A percentile compares a stretch with the other conserved stretches of the same genome.
These are phyloP conservation scores for Camillea tinctor DNA, from an alignment of 2,329 filamentous ascomycete species.

Conservation along the genomic window DNA sequence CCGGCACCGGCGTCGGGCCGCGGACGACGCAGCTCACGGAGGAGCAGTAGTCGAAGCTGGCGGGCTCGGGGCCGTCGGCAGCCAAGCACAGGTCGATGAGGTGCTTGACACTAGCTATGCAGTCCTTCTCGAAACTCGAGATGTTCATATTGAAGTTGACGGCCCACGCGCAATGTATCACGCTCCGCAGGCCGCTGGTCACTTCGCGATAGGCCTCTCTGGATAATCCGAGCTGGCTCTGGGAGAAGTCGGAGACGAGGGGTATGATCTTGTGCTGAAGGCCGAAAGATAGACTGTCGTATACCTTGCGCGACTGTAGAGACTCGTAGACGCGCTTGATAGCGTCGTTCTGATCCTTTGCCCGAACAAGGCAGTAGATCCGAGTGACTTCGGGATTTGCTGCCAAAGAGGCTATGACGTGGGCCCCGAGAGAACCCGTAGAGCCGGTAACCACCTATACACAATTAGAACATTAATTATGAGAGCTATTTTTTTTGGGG, in stretches of 20 bases:
- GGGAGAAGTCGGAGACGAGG: constrained; percentile 40
- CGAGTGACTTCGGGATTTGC: constrained; percentile 52
- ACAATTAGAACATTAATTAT: background rate
- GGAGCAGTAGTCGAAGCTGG: constrained; percentile 48
- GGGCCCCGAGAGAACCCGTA: constrained; percentile 64
- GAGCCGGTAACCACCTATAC: constrained; percentile 56
- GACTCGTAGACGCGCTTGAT: constrained; percentile 17
- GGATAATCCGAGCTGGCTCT: constrained; percentile 40
- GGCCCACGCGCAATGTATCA: constrained; percentile 48
- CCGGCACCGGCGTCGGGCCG: constrained; percentile 34
- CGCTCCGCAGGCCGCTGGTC: constrained; percentile 33
- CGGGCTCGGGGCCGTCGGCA: background rate
- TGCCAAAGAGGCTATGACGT: constrained; percentile 59
- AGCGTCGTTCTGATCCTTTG: constrained; percentile 27
- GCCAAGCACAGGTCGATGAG: constrained; percentile 38
- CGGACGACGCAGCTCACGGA: constrained; percentile 45
- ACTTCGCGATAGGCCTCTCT: constrained; percentile 29
- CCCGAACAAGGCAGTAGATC: constrained; percentile 54
- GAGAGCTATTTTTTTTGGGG: background rate
- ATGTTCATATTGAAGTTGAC: constrained; percentile 56
- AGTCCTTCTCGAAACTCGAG: constrained; percentile 47
- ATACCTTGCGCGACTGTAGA: constrained; percentile 33
- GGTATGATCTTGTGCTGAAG: constrained; percentile 34
- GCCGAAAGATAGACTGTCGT: constrained; percentile 24
- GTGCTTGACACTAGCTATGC: constrained; percentile 44